Base-by-base conservation (phyloP, 2,329 filamentous ascomycete species). In the Celoporthe dispersa region DNA sequence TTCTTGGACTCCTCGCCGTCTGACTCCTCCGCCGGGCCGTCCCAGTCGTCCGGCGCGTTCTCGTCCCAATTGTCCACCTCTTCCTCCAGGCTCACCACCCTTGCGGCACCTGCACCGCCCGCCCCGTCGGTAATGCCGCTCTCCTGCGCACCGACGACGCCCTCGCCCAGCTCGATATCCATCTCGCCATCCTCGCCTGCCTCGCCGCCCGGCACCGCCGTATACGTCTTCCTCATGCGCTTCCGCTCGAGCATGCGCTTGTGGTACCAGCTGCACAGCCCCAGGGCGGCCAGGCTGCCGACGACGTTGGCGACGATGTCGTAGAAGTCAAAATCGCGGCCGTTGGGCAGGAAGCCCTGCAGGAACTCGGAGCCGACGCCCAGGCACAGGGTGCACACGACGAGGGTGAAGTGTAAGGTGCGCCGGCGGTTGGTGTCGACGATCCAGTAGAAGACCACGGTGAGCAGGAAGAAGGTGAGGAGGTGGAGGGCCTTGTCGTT, bases 21-120 rank as follows among this genome's bases (percentile, higher is more conserved):
- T 1, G 72, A 71, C 4, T 66, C 72, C 25, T 69, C 72, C 9
- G 84, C 85, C n/a, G 87, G 61, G 19, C 41, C 85, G 37, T 86
- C 86, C 87, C 86, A 88, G 14, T 85, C 81, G 73, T 89, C 87
- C 25, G 83, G 80, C 2, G 84, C 87, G 72, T 97, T 96, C 82
- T 97, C 94, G 77, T 97, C 94, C 94, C 94, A 97, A 74, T 95
- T 94, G 77, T 97, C 94, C 9, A 97, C 87, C 81, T 97, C 93
- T 70, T 95, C 88, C 75, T 97, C 94, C 28, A 97, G 78, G 1
- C 83, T 85, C 73, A 78, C 76, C 3, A 72, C 79, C 67, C 75
- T 75, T 62, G 74, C 71, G 76, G 75, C 33, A 74, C 70, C 1
- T 78, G 79, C 8, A 76, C 76, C 19, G 77, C 69, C 59, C 25